phyloP scores from a whole-genome alignment of 768 basidiomycete genomes.

The Mycena maculata region DNA sequence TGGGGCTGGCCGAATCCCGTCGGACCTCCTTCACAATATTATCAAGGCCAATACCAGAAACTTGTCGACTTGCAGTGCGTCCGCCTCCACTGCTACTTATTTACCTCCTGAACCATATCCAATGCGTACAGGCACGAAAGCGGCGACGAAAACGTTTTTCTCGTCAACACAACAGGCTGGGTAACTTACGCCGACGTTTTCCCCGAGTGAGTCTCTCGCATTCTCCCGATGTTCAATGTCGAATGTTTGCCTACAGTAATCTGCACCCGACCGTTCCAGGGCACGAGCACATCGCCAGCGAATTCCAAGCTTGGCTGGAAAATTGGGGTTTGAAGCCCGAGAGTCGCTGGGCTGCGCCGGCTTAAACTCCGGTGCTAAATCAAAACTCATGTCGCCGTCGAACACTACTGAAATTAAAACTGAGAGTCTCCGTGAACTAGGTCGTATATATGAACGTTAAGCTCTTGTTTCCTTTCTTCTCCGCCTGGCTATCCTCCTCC shows the following conservation, averaged over 20 bases:
- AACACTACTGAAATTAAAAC: too few species aligned
- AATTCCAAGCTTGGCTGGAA: slow-evolving; percentile 59
- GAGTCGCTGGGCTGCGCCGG: slow-evolving; percentile 33
- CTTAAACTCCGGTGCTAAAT: too few species aligned
- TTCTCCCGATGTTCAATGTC: neutral
- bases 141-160: slow-evolving; percentile 61
- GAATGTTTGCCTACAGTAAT: slow-evolving; percentile 48
- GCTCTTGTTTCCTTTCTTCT: slow-evolving; percentile 49
- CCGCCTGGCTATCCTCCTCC: slow-evolving; percentile 41
- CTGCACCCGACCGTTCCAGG: slow-evolving; percentile 61
- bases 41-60: slow-evolving; percentile 57
- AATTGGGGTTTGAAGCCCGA: slow-evolving; percentile 57
- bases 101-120: neutral
- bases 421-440: too few species aligned
- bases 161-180: slow-evolving; percentile 70
- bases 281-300: slow-evolving; percentile 58
- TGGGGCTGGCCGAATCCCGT: slow-evolving; percentile 70
- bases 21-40: slow-evolving; percentile 58
- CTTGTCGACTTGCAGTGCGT: slow-evolving; percentile 56
- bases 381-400: slow-evolving; percentile 49
- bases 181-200: slow-evolving; percentile 63
- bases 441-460: slow-evolving; percentile 48
- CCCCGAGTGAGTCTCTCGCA: slow-evolving; percentile 47
- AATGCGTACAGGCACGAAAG: slow-evolving; percentile 45
- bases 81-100: neutral